Base-by-base conservation (phyloP, 228 moss, liverwort and hornwort species). In the Sphagnum magellanicum region DNA sequence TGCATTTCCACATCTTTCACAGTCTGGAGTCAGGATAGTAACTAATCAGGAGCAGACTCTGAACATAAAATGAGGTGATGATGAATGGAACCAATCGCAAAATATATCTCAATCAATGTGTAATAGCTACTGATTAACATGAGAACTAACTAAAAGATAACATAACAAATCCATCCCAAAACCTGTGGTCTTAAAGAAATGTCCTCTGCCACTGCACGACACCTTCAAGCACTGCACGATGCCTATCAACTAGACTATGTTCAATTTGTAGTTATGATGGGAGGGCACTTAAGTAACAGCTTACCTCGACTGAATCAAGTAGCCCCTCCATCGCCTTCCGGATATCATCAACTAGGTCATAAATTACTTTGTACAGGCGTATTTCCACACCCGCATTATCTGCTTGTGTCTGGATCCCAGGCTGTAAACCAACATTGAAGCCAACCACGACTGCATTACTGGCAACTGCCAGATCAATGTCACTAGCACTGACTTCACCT, bases 291-390 rank as follows among this genome's bases (percentile, higher is more conserved):
- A 32, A 32, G 32, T 32, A 32, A 32, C n/a, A 16, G 15, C 68
- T 59, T 83, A 98, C 97, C 93, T 93, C 72, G 4, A 91, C 87
- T 60, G 91, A 79, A 66, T 84, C 90, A 64, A 93, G 81, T 71
- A 98, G 50, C 9, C 97, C 97, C 57, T 98, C 93, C 97, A 93
- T 93, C 69, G 91, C 90, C 76, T 87, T 91, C 65, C 93, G 88
- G 79, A 98, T 86, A 67, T 93, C 97, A 70, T 93, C 97, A 63
- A 91, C 78, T 67, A 98, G 85, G 32, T 93, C 97, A 67, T 93
- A 98, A 70, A 93, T 93, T 52, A 93, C 87, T 69, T 82, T 77
- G 70, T 92, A 93, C 65, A 81, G 50, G 62, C 97, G 93, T 65
- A 98, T 79, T 78, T 93, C 91, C 0, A 98, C 91, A 51, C 93